Conservation (phyloP, 2,329 filamentous ascomycete genomes). For the Fonsecaea nubica region DNA sequence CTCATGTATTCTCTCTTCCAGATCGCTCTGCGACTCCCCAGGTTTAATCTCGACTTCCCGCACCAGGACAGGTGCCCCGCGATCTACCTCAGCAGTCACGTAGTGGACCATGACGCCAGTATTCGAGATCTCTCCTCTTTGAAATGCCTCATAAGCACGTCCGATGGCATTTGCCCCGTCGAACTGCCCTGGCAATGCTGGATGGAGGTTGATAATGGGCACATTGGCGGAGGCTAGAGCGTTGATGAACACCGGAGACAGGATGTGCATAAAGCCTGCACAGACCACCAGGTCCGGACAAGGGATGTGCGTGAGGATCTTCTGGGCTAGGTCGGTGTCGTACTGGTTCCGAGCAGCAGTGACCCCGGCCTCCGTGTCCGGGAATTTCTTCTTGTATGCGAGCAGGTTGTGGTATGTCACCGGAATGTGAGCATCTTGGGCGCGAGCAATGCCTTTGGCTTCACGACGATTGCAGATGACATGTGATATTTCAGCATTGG, state of each 20-base stretch:
- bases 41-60: conserved; percentile 70
- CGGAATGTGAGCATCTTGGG: conserved; percentile 67
- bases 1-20: conserved; percentile 75
- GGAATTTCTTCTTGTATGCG: conserved; percentile 73
- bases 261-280: conserved; percentile 87
- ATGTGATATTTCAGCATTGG: conserved; percentile 62
- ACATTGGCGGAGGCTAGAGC: conserved; percentile 69
- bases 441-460: conserved; percentile 69
- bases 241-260: conserved; percentile 71
- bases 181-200: conserved; percentile 74
- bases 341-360: conserved; percentile 68
- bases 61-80: conserved; percentile 74
- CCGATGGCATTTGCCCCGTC: conserved; percentile 80
- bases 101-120: conserved; percentile 91
- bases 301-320: conserved; percentile 64
- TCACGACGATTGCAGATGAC: conserved; percentile 71
- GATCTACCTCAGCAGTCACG: conserved; percentile 80
- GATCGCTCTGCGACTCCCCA: conserved; percentile 67
- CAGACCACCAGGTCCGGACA: conserved; percentile 77
- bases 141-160: conserved; percentile 75
- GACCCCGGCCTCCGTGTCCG: conserved; percentile 59
- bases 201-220: conserved; percentile 82
- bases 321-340: conserved; percentile 74
- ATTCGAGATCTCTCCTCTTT: conserved; percentile 68
- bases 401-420: conserved; percentile 83